phyloP scores from a whole-genome alignment of 192 early-diverging fungal species.

The Coemansia sp. region DNA sequence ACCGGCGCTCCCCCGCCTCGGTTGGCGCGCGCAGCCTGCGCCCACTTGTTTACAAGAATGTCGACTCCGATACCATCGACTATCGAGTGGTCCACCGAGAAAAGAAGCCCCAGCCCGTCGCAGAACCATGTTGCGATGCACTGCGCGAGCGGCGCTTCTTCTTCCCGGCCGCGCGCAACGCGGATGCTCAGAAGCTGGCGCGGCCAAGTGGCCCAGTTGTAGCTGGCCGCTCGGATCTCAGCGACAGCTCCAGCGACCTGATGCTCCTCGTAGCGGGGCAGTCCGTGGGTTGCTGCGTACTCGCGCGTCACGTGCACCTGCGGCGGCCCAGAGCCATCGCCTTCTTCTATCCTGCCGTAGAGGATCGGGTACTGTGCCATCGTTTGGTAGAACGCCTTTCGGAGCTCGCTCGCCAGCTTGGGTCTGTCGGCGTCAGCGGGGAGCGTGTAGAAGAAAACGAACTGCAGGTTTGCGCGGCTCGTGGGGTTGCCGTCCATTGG shows the following conservation, averaged over 20 bases:
- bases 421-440: neutral
- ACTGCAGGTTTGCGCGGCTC: constrained; percentile 43
- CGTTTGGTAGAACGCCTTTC: constrained; percentile 21
- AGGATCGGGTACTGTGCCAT: constrained; percentile 42
- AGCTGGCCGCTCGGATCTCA: constrained; percentile 18
- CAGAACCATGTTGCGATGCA: constrained; percentile 38
- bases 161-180: constrained; percentile 7
- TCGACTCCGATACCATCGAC: constrained; percentile 39
- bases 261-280: constrained; percentile 29
- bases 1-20: neutral
- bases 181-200: constrained; percentile 20
- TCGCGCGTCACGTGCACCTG: constrained; percentile 10
- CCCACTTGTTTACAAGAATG: constrained; percentile 42
- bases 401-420: constrained; percentile 4
- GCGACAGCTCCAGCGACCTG: constrained; percentile 4
- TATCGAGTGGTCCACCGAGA: constrained; percentile 46
- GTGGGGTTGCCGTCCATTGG: constrained; percentile 31
- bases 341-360: constrained; percentile 17
- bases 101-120: constrained; percentile 38
- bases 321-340: neutral
- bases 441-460: constrained; percentile 38
- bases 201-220: constrained; percentile 40
- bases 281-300: neutral
- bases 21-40: constrained; percentile 1
- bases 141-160: constrained; percentile 22